Base-by-base conservation (phyloP, 2,329 filamentous ascomycete species). In the Penicillium italicum region DNA sequence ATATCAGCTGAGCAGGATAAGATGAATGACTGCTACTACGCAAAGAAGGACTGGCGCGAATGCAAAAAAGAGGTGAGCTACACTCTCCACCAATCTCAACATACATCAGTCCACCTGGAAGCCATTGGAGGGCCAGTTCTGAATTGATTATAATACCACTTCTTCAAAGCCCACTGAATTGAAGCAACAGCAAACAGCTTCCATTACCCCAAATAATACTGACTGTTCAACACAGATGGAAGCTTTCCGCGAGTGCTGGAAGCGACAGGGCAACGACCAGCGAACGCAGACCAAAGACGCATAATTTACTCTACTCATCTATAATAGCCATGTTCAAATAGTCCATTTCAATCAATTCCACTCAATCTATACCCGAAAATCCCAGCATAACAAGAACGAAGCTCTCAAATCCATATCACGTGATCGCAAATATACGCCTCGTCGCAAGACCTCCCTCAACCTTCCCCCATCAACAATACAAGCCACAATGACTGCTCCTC, bases 21-120 rank as follows among this genome's bases (percentile, higher is more conserved):
- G 69, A 83, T 99, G 86, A 97, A 91, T 34, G 90, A 97, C 73
- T 99, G 94, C 76, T 96, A 95, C 74, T 96, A 85, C 70, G 91
- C 93, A 53, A 96, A 92, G 81, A 96, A 92, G 72, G 94, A 99
- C 72, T 99, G 94, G 93, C 82, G 94, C 65, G 81, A 82, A 55
- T 99, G 94, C 76, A 89, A 89, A 70, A 81, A 85, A 63, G 93
- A 97, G 84, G 93, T 96, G 73, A 79, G 88, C 51, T 49, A 33
- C 77, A 33, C 12, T 31, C 18, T 41, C 30, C 5, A 14, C 28
- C 26, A 24, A n/a, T 7, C 18, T 30, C 24, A 33, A 22, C 18
- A 42, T 50, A 22, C 22, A 45, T 42, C 31, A 31, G 22, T 7
- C 33, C n/a, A 36, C 22, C 11, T 11, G 22, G 14, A n/a, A 45